A percentile compares a stretch with the other conserved stretches of the same genome.
phyloP scores from a whole-genome alignment of 225 moss, liverwort and hornwort genomes.

The Marchantia polymorpha region DNA sequence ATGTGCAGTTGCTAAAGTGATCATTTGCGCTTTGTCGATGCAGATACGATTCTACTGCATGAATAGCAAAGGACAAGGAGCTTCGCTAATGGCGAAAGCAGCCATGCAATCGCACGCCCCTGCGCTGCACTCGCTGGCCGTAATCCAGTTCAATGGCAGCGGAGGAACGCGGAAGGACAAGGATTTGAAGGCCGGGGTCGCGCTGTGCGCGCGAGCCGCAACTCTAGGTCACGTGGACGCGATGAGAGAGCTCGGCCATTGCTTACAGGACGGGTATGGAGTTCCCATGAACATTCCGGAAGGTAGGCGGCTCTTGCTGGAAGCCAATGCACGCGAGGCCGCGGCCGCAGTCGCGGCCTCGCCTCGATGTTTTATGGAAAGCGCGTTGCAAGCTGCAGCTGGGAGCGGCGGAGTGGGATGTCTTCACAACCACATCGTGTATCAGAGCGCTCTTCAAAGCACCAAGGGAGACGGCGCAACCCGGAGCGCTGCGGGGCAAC shows the following conservation, averaged over 20 bases:
- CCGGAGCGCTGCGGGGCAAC: not conserved
- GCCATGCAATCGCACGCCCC: slow-evolving; percentile 23
- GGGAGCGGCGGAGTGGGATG: not conserved
- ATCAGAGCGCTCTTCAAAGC: slow-evolving; percentile 15
- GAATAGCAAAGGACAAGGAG: slow-evolving; percentile 14
- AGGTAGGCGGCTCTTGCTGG: slow-evolving; percentile 21
- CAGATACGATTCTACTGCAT: slow-evolving; percentile 28
- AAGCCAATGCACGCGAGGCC: slow-evolving; percentile 29
- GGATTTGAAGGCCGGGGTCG: slow-evolving; percentile 27
- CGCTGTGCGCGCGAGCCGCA: slow-evolving; percentile 26
- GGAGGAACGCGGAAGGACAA: slow-evolving; percentile 39
- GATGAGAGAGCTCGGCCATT: slow-evolving; percentile 31
- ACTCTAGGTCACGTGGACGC: slow-evolving; percentile 25
- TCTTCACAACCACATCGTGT: slow-evolving; percentile 3
- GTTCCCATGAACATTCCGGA: slow-evolving; percentile 17
- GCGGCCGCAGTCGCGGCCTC: slow-evolving; percentile 27
- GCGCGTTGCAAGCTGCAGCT: slow-evolving; percentile 19
- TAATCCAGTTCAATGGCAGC: slow-evolving; percentile 49
- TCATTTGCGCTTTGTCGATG: not conserved
- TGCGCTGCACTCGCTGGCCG: slow-evolving; percentile 24
- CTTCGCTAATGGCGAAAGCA: slow-evolving; percentile 23
- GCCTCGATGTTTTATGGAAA: slow-evolving; percentile 24
- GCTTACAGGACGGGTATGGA: slow-evolving; percentile 27
- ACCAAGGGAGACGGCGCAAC: not conserved
- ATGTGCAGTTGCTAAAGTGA: too few relatives aligned